Conservation (phyloP, 768 basidiomycete genomes). For the Asterophora parasitica region DNA sequence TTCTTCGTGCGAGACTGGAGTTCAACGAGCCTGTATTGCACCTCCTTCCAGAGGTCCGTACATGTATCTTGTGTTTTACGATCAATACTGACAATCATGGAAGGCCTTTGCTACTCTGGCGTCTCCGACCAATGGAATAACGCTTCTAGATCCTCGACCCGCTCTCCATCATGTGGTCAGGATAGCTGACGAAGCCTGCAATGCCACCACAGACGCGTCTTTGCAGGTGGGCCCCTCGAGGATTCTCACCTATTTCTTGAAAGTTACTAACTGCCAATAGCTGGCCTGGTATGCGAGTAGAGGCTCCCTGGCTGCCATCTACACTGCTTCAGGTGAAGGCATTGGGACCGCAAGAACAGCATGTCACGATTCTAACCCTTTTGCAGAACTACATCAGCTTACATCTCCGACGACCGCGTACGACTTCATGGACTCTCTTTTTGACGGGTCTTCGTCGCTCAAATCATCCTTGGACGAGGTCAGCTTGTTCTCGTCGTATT, state of each 20-base stretch:
- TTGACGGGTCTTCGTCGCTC: conserved; percentile 43
- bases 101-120: conserved; percentile 73
- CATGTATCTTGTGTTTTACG: background rate
- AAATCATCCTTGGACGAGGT: conserved; percentile 49
- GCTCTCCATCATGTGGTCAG: conserved; percentile 53
- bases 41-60: conserved; percentile 62
- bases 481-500: conserved; percentile 51
- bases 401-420: conserved; percentile 65
- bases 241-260: background rate
- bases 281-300: conserved; percentile 70
- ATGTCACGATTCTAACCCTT: background rate
- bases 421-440: conserved; percentile 61
- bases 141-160: conserved; percentile 55
- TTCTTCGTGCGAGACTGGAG: conserved; percentile 51
- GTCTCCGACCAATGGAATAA: conserved; percentile 42
- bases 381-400: conserved; percentile 74
- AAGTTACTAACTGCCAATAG: conserved; percentile 29
- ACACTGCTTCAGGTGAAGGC: conserved; percentile 59
- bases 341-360: background rate
- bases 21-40: conserved; percentile 65
- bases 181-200: conserved; percentile 71
- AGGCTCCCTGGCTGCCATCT: conserved; percentile 60
- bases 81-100: background rate
- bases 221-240: conserved; percentile 44
- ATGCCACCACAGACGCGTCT: conserved; percentile 46